Percentiles rank a stretch among this genome's conserved stretches.
These are phyloP conservation scores for Clavariopsis aquatica DNA, from an alignment of 495 filamentous ascomycete genomes.

Conservation along the genomic window DNA sequence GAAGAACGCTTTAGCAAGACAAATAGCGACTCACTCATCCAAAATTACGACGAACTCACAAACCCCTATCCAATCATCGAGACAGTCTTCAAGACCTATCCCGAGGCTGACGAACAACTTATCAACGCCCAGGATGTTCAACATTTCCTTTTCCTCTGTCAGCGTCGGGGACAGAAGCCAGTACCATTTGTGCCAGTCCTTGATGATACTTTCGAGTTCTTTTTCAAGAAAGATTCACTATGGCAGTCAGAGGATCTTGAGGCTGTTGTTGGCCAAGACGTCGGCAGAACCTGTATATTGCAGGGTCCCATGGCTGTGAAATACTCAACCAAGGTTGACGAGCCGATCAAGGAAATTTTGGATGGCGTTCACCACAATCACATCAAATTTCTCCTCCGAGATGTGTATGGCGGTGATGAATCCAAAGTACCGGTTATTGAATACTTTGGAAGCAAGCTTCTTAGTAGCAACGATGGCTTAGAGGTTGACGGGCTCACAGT, in stretches of 20 bases:
- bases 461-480: slow-evolving; percentile 52
- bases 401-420: slow-evolving; percentile 75
- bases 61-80: slow-evolving; percentile 76
- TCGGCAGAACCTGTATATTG: slow-evolving; percentile 89
- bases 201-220: slow-evolving; percentile 95
- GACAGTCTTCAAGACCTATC: slow-evolving; percentile 76
- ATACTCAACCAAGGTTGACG: slow-evolving; percentile 84
- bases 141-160: slow-evolving; percentile 91
- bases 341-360: slow-evolving; percentile 90
- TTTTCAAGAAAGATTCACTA: slow-evolving; percentile 99
- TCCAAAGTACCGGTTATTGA: slow-evolving; percentile 79
- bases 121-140: slow-evolving; percentile 98
- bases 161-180: slow-evolving; percentile 90
- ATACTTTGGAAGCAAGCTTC: slow-evolving; percentile 87
- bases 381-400: slow-evolving; percentile 73
- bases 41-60: slow-evolving; percentile 85
- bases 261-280: slow-evolving; percentile 93
- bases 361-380: slow-evolving; percentile 86
- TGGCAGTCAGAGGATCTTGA: slow-evolving; percentile 98
- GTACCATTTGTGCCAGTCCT: slow-evolving; percentile 91
- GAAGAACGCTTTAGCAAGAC: slow-evolving; percentile 80
- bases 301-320: slow-evolving; percentile 93
- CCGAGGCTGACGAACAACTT: slow-evolving; percentile 81
- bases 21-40: slow-evolving; percentile 74
- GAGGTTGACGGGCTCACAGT: slow-evolving; percentile 81